phyloP scores from a whole-genome alignment of 257 asterid species.

The Solanum medicagineum region DNA sequence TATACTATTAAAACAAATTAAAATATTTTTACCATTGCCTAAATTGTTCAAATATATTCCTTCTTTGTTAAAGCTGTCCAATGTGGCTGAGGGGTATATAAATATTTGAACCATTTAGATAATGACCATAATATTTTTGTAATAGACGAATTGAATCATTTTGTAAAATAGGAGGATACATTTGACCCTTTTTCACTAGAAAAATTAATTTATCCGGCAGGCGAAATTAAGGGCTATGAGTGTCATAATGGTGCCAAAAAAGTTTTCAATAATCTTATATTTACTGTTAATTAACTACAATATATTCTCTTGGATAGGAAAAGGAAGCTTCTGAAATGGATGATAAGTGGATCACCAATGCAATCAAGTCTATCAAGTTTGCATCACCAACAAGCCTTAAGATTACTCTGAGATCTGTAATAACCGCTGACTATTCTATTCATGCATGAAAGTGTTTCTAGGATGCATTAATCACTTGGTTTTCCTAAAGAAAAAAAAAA shows the following conservation, averaged over 20 bases:
- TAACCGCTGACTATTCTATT: background rate
- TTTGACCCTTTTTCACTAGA: background rate
- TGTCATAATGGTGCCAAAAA: no score
- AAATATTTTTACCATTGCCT: background rate
- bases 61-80: background rate
- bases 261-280: background rate
- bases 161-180: background rate
- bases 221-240: background rate
- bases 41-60: background rate
- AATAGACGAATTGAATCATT: background rate
- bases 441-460: background rate
- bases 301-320: background rate
- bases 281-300: background rate
- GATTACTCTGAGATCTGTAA: constrained; percentile 5
- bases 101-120: background rate
- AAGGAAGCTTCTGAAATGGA: background rate
- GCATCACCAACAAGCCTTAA: constrained; percentile 16
- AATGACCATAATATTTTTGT: background rate
- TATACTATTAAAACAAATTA: background rate
- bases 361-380: constrained; percentile 1
- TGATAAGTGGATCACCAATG: constrained; percentile 4
- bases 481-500: background rate
- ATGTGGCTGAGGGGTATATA: background rate
- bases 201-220: no score
- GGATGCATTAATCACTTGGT: background rate